phyloP scores from a whole-genome alignment of 768 basidiomycete species.

The Leccinum arenicola region DNA sequence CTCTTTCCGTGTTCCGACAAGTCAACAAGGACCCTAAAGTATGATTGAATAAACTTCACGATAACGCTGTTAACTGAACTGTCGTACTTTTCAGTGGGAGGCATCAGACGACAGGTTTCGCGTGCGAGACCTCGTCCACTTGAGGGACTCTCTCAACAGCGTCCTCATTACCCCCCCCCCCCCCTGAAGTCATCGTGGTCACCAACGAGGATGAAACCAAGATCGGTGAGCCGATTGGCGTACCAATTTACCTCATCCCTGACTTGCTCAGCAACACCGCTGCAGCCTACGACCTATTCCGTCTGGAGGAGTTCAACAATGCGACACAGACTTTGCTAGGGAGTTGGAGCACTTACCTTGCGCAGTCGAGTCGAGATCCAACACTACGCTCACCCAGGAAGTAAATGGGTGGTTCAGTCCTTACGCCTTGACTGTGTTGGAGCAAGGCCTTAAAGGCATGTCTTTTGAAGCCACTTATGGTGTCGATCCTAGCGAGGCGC shows the following conservation, averaged over 20 bases:
- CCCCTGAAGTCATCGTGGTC: neutral
- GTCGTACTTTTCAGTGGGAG: neutral
- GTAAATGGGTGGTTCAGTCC: neutral
- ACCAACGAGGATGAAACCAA: no score
- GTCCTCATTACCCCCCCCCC: neutral
- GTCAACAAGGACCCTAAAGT: neutral
- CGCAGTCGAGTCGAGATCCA: neutral
- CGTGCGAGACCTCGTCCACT: neutral
- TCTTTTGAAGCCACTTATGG: slow-evolving; percentile 1
- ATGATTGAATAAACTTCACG: neutral
- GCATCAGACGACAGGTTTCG: neutral
- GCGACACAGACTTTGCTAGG: neutral
- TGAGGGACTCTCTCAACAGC: neutral
- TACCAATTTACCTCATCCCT: slow-evolving; percentile 15
- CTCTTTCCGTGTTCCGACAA: neutral
- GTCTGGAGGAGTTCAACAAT: slow-evolving; percentile 1
- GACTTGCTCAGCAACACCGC: slow-evolving; percentile 24
- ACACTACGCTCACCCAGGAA: neutral
- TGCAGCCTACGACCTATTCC: slow-evolving; percentile 18
- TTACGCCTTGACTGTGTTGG: neutral
- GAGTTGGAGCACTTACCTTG: slow-evolving; percentile 3
- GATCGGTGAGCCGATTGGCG: slow-evolving; percentile 19
- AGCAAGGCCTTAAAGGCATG: neutral
- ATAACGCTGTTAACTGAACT: neutral
- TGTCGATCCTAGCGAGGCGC: slow-evolving; percentile 1